These are phyloP conservation scores for Amanita muscaria DNA, from an alignment of 768 basidiomycete genomes.

Conservation along the genomic window DNA sequence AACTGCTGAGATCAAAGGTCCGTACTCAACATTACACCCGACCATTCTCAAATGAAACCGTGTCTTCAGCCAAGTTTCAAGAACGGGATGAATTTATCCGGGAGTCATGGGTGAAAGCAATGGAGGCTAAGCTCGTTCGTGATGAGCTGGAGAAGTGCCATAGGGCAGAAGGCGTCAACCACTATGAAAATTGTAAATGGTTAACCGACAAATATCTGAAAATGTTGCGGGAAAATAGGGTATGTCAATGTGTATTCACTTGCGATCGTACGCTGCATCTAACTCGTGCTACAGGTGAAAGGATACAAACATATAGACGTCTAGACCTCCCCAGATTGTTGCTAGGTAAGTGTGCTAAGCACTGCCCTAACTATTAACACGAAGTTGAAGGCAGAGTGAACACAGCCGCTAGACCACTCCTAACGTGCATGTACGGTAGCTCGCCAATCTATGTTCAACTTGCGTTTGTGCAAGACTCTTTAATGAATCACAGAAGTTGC, in stretches of 20 bases:
- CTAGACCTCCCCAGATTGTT: slow-evolving; percentile 9
- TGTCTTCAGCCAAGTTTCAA: slow-evolving; percentile 49
- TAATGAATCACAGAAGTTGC: too few species aligned
- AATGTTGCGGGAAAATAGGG: slow-evolving; percentile 76
- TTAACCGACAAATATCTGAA: slow-evolving; percentile 72
- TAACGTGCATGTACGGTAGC: too few species aligned
- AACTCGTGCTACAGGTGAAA: slow-evolving; percentile 49
- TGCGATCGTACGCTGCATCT: not conserved
- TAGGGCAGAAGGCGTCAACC: slow-evolving; percentile 83
- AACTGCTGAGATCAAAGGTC: slow-evolving; percentile 45
- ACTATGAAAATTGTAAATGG: slow-evolving; percentile 83
- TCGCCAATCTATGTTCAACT: too few species aligned
- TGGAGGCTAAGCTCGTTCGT: slow-evolving; percentile 85
- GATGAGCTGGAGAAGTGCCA: slow-evolving; percentile 89
- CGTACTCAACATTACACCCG: slow-evolving; percentile 3
- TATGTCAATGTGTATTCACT: slow-evolving; percentile 29
- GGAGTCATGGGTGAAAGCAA: slow-evolving; percentile 90
- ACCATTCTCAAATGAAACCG: not conserved
- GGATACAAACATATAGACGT: slow-evolving; percentile 76
- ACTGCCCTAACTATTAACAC: too few species aligned
- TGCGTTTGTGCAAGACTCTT: too few species aligned
- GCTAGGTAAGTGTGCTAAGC: too few species aligned
- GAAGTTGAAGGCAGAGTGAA: too few species aligned
- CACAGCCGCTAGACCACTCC: too few species aligned
- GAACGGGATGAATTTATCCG: slow-evolving; percentile 71